Conservation (phyloP, 148 eudicot species). For the Cornus florida region DNA sequence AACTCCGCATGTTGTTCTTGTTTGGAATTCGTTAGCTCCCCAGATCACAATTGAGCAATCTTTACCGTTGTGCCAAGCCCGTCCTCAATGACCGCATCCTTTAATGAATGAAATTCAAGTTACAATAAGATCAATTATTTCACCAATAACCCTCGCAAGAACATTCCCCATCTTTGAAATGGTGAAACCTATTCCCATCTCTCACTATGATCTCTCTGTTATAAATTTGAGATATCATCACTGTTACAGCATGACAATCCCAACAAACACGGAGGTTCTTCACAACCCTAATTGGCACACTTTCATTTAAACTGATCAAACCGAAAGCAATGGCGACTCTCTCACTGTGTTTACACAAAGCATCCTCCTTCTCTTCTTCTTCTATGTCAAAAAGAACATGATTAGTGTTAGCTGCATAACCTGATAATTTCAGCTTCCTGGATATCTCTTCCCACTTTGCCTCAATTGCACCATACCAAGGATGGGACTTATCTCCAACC, state of each 20-base stretch:
- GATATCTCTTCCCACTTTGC: constrained; percentile 1
- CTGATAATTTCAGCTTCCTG: not conserved
- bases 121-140: not conserved
- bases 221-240: not conserved
- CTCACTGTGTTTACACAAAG: not conserved
- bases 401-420: not conserved
- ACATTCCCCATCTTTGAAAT: not conserved
- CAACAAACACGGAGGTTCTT: not conserved
- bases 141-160: not conserved
- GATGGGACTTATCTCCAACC: constrained; percentile 1
- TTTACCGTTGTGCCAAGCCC: too few relatives aligned
- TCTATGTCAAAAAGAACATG: not conserved
- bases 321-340: not conserved
- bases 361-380: constrained; percentile 2
- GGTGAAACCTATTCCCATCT: not conserved
- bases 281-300: not conserved
- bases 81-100: not conserved
- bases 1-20: too few relatives aligned
- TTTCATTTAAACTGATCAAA: not conserved
- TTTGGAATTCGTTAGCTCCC: too few relatives aligned
- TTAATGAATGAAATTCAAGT: not conserved
- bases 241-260: not conserved
- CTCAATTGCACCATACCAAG: not conserved
- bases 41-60: too few relatives aligned
- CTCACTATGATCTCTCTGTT: not conserved